Percentiles rank a stretch among this genome's conserved stretches.
Evolutionary conservation across 1,284 basidiomycete genomes (phyloP).

Genomic region (Ustilago tritici): DNA sequence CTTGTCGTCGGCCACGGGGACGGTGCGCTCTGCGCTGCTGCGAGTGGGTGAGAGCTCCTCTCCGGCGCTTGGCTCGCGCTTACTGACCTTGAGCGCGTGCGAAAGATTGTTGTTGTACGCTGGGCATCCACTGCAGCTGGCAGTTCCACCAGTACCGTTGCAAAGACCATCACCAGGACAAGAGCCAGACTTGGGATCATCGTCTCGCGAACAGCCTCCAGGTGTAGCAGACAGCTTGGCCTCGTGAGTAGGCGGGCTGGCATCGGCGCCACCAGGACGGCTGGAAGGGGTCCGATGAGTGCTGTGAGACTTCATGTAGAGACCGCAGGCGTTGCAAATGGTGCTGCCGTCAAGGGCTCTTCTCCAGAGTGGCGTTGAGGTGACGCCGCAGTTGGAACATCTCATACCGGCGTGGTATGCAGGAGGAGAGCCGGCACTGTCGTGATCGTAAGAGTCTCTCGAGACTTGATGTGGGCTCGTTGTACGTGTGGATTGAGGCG

Average conservation of each 20-base stretch:
- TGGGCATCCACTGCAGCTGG: conserved; percentile 63
- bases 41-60: conserved; percentile 32
- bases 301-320: conserved; percentile 58
- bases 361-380: conserved; percentile 86
- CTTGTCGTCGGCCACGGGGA: conserved; percentile 23
- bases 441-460: conserved; percentile 29
- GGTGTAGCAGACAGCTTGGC: conserved; percentile 19
- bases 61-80: conserved; percentile 30
- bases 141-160: conserved; percentile 65
- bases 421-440: conserved; percentile 35
- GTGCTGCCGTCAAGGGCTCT: conserved; percentile 90
- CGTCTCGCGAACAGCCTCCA: conserved; percentile 23
- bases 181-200: conserved; percentile 54
- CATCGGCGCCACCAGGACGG: conserved; percentile 26
- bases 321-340: conserved; percentile 81
- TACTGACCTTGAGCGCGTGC: conserved; percentile 48
- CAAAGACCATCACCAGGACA: conserved; percentile 66
- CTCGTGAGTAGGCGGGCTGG: conserved; percentile 30
- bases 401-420: conserved; percentile 41
- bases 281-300: conserved; percentile 38
- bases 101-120: conserved; percentile 66
- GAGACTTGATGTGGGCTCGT: conserved; percentile 27
- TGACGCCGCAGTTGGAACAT: conserved; percentile 88
- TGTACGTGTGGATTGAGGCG: conserved; percentile 16
- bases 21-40: conserved; percentile 16